Percentiles rank a stretch among this genome's conserved stretches.
These are phyloP conservation scores for Camellia sinensis DNA, from an alignment of 148 eudicot genomes.

Conservation along the genomic window DNA sequence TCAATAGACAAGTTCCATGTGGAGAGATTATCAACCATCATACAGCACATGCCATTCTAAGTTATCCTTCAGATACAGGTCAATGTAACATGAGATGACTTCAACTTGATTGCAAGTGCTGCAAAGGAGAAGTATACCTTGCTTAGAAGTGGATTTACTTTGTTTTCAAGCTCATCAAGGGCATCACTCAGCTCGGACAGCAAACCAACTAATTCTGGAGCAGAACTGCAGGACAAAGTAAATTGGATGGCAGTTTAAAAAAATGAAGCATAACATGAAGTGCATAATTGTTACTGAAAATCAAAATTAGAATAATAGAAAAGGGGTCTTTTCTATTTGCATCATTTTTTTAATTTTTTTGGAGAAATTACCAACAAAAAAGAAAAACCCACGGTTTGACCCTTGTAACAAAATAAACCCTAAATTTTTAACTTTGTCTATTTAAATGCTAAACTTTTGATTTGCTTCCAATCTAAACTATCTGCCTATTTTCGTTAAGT, in stretches of 20 bases:
- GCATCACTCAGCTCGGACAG: constrained; percentile 75
- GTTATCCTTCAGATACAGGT: constrained; percentile 3
- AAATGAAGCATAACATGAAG: not conserved
- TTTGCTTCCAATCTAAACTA: too few relatives aligned
- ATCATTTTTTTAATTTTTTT: not conserved
- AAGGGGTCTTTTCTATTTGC: too few relatives aligned
- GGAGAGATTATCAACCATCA: not conserved
- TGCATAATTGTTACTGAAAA: not conserved
- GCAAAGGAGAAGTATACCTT: constrained; percentile 44
- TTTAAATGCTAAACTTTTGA: too few relatives aligned
- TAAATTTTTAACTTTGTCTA: too few relatives aligned
- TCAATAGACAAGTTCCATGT: not conserved
- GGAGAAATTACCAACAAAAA: not conserved
- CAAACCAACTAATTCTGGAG: constrained; percentile 87
- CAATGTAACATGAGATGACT: not conserved
- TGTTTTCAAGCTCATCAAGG: constrained; percentile 64
- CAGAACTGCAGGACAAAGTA: constrained; percentile 52
- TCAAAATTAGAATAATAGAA: not conserved
- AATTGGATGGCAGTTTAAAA: constrained; percentile 1
- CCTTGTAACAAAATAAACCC: too few relatives aligned
- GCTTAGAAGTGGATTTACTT: constrained; percentile 64
- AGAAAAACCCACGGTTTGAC: too few relatives aligned
- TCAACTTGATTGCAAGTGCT: not conserved
- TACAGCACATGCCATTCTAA: not conserved
- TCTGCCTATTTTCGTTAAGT: too few relatives aligned